Base-by-base conservation (phyloP, 179 eudicot species). In the Silene coronaria region DNA sequence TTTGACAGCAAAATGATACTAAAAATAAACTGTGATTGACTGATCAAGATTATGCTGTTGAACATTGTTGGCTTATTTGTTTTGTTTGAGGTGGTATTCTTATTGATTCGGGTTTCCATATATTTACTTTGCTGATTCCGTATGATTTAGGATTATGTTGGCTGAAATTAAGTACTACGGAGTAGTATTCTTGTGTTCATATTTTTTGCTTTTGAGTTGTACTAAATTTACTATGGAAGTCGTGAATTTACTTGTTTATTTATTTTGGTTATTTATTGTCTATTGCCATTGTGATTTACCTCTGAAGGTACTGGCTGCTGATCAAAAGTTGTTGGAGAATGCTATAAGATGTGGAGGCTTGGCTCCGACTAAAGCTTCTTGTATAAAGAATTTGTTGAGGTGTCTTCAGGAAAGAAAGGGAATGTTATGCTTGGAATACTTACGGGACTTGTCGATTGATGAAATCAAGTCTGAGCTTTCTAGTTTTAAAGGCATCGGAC, bases 261-360 rank as follows among this genome's bases (percentile, higher is more conserved):
- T 34, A 5, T 63, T 26, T n/a, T 21, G 21, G 78, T 12, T 12
- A 65, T 67, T 75, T 51, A 65, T 11, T 24, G 23, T 24, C 5
- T 14, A 5, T 51, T 19, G n/a, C n/a, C n/a, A n/a, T 53, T 11
- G 42, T n/a, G 17, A 53, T 17, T 32, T 58, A 19, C 28, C 57
- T 48, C 26, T 72, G 30, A 57, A 91, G 97, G 97, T 92, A 67
- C 86, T 88, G 74, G 88, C 84, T 36, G 94, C 97, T 71, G 94
- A 92, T 71, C 70, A 84, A n/a, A 87, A 82, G 67, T 70, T 71
- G 80, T 59, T 92, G 60, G 94, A 92, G 86, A 71, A 91, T 86
- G 91, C 96, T 59, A 92, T 91, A 75, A 89, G 91, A 87, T 91
- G 97, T 70, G 97, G 97, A 74, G 97, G 97, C 19, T 84, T 92